Evolutionary conservation across 108 stramenopile genomes (phyloP).

Genomic region (Conticribra weissflogii): DNA sequence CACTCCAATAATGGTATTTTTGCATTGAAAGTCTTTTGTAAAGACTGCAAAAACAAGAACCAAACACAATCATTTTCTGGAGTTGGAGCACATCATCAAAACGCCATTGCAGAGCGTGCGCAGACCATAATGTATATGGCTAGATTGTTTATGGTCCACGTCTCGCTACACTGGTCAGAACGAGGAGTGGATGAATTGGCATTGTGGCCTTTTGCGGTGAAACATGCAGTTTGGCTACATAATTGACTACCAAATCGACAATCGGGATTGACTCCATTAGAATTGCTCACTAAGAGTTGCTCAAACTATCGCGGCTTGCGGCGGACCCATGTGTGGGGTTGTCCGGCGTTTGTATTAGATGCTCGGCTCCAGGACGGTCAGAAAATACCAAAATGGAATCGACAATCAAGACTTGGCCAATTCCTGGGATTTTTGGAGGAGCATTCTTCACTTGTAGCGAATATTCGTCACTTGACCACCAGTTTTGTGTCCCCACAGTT

Average conservation of each 20-base stretch:
- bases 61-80: constrained; percentile 40
- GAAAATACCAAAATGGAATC: constrained; percentile 32
- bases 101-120: not conserved
- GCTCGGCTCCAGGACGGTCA: not conserved
- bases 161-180: constrained; percentile 43
- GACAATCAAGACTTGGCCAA: constrained; percentile 19
- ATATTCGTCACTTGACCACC: constrained; percentile 11
- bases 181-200: constrained; percentile 1
- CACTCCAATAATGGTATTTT: constrained; percentile 44
- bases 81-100: not conserved
- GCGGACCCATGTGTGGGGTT: constrained; percentile 33
- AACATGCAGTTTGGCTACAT: constrained; percentile 27
- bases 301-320: constrained; percentile 24
- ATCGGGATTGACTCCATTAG: constrained; percentile 22
- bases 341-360: constrained; percentile 30
- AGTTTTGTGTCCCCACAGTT: constrained; percentile 19
- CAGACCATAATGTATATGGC: constrained; percentile 6
- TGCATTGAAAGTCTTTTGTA: not conserved
- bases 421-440: constrained; percentile 8
- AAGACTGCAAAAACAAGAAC: not conserved
- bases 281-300: not conserved
- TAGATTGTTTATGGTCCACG: constrained; percentile 49
- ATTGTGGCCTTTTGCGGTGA: constrained; percentile 29
- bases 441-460: constrained; percentile 19
- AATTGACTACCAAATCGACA: constrained; percentile 24